Evolutionary conservation across 306 rosid genomes (phyloP).

Genomic region (Cicer bijugum): DNA sequence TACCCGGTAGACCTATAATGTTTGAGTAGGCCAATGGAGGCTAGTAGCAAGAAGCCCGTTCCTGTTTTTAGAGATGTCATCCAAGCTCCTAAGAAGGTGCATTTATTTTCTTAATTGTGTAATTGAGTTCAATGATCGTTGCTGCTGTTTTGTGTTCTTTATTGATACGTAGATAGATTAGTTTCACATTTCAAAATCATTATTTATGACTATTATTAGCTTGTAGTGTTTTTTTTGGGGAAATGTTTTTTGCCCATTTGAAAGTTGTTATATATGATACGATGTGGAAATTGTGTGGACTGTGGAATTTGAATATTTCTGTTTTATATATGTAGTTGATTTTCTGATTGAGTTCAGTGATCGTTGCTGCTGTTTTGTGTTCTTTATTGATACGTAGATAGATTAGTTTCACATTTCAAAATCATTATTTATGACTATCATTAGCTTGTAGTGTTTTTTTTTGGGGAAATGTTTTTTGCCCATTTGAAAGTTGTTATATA

Average conservation of each 20-base stretch:
- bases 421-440: not conserved
- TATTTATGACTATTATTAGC: not conserved
- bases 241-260: not conserved
- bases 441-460: slow-evolving; percentile 1
- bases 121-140: slow-evolving; percentile 1
- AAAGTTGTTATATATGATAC: slow-evolving; percentile 32
- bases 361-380: slow-evolving; percentile 22
- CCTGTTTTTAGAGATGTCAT: slow-evolving; percentile 69
- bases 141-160: slow-evolving; percentile 16
- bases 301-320: no score
- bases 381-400: not conserved
- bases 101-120: slow-evolving; percentile 18
- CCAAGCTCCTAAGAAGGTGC: slow-evolving; percentile 81
- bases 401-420: slow-evolving; percentile 13
- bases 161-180: not conserved
- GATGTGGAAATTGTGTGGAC: slow-evolving; percentile 23
- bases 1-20: not conserved
- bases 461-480: not conserved
- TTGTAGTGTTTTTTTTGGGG: not conserved
- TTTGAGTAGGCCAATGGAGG: slow-evolving; percentile 86
- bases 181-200: slow-evolving; percentile 26
- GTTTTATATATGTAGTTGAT: no score
- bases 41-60: slow-evolving; percentile 80
- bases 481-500: slow-evolving; percentile 18
- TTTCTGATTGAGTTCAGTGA: no score